phyloP scores from a whole-genome alignment of 352 stramenopile species.

The Aphanomyces stellatus region DNA sequence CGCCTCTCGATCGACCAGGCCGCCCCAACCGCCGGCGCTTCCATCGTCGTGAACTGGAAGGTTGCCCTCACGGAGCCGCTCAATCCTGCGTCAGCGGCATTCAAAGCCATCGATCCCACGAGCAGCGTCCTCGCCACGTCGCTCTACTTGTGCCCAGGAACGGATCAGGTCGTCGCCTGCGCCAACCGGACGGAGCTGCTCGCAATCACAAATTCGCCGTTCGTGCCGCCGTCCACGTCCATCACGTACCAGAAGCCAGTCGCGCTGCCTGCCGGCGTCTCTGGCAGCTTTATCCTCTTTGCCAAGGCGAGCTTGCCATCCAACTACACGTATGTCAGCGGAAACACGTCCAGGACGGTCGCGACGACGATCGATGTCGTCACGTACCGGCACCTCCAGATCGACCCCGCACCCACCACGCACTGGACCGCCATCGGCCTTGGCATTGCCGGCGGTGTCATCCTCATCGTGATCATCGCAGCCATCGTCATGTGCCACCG shows the following conservation, averaged over 20 bases:
- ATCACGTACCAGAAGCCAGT: no score
- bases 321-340: not conserved
- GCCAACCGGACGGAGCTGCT: not conserved
- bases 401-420: not conserved
- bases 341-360: no score
- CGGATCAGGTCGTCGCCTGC: not conserved
- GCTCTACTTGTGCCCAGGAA: slow-evolving; percentile 9
- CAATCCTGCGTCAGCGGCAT: not conserved
- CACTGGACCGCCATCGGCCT: not conserved
- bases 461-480: not conserved
- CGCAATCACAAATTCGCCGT: no score
- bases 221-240: no score
- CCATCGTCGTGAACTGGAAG: not conserved
- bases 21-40: not conserved
- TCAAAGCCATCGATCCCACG: not conserved
- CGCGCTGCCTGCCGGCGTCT: no score
- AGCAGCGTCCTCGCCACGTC: not conserved
- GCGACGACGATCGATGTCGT: slow-evolving; percentile 1
- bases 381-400: not conserved
- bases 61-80: not conserved
- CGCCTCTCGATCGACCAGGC: not conserved
- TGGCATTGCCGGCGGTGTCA: not conserved
- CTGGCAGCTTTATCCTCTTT: not conserved
- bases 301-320: not conserved
- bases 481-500: not conserved